Evolutionary conservation across 768 basidiomycete species (phyloP).

Genomic region (Hortiboletus flavorubellus): DNA sequence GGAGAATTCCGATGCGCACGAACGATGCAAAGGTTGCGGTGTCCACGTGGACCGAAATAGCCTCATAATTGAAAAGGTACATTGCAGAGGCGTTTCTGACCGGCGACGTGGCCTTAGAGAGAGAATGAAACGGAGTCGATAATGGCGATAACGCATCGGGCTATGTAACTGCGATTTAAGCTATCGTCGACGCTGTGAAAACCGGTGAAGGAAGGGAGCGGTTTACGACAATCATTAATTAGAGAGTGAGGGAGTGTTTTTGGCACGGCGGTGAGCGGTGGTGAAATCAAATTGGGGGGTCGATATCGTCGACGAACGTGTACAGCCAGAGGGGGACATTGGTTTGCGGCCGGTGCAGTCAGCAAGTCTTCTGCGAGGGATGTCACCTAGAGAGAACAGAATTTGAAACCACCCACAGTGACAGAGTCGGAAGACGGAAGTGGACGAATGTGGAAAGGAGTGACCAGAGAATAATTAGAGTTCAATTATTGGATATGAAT

Average conservation of each 20-base stretch:
- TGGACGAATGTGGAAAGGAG: conserved; percentile 5
- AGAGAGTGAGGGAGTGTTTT: conserved; percentile 16
- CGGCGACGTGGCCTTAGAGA: conserved; percentile 16
- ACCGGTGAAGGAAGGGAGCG: conserved; percentile 1
- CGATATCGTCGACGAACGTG: conserved; percentile 1
- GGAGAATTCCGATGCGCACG: not conserved
- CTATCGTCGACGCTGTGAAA: conserved; percentile 12
- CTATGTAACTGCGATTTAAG: not conserved
- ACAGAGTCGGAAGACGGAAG: not conserved
- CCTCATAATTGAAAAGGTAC: not conserved
- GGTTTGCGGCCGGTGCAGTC: not conserved
- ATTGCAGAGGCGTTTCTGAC: not conserved
- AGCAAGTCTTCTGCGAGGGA: not conserved
- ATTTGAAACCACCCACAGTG: conserved; percentile 8
- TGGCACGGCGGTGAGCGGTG: not conserved
- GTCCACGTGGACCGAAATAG: conserved; percentile 9
- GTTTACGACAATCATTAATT: conserved; percentile 21
- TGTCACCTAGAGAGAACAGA: not conserved
- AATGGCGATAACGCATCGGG: not conserved
- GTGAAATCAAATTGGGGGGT: conserved; percentile 10
- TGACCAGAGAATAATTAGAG: conserved; percentile 11
- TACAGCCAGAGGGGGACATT: not conserved
- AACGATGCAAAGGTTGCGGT: not conserved
- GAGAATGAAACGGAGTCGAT: conserved; percentile 1
- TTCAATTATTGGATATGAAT: conserved; percentile 30